Evolutionary conservation across 345 rosid genomes (phyloP), one percentile per base, ranked within the genome.

Genomic region (Triadica sebifera): DNA sequence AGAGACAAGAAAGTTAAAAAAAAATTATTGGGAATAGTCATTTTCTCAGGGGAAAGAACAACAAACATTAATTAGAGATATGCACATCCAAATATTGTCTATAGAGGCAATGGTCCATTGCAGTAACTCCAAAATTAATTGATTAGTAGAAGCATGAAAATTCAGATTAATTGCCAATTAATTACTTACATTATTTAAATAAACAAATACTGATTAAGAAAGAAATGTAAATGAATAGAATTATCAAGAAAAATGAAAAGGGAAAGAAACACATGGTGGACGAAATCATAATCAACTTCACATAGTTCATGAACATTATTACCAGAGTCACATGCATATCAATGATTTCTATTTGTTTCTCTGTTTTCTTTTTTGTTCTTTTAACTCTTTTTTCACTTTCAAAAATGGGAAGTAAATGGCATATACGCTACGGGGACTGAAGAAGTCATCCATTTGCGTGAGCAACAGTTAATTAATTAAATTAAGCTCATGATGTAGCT

Each of bases 221-320:
- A 2, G 19, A 64, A 16, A 3, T 16, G 8, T 4, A 37, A 63
- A 17, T 19, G 5, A 3, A 19, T 43, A 43, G 47, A 43, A 43
- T 43, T 43, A 43, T 43, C 9, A 43, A 6, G 47, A 43, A 43
- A 41, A 41, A 8, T 6, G 38, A 41, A 19, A 7, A 65, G 12
- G 4, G 4, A 20, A 11, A 45, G 25, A 65, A 46, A 65, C 11
- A n/a, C 52, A 46, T n/a, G 24, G 5, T 29, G 29, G n/a, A 52
- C 0, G 41, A 66, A 66, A 66, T 67, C 24, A 67, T 50, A n/a
- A 49, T 50, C 39, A 67, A 12, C 41, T 41, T 43, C 69, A 65
- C 52, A n/a, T 61, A 61, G 34, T 10, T 65, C 69, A 34, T 34
- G 52, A 65, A 49, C 16, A 43, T 19, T 43, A 52, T n/a, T 65